Base-by-base conservation (phyloP, 352 stramenopile genomes). In the Pythium grandisporangium region DNA sequence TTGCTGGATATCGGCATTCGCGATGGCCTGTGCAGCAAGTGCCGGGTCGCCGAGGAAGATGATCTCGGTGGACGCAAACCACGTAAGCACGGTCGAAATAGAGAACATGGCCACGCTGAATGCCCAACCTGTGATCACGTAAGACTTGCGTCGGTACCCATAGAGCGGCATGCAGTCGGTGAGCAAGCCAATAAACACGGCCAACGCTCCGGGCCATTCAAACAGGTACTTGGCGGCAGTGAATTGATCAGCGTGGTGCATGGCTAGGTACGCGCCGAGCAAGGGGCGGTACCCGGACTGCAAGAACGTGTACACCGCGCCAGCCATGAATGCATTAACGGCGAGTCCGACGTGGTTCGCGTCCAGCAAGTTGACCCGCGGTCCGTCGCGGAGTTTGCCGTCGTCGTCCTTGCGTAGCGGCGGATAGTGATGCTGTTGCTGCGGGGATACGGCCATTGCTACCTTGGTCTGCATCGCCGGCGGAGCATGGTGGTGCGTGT, bases 111-210 rank as follows among this genome's bases (percentile, higher is more conserved):
- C 2, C 12, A 54, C 45, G 23, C 52, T 57, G 6, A 67, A 29
- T 20, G 64, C 35, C 68, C 70, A 88, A 7, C 84, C 84, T n/a
- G 90, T 38, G 2, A 80, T 57, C 45, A 96, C 86, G 60, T 95
- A 95, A 2, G 81, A 65, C 47, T 94, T 95, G n/a, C 84, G 62
- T 16, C 76, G 79, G 26, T 74, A 84, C 10, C 84, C 78, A 30
- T 64, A 70, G 19, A 96, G 64, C 12, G 86, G 75, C 13, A 83
- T 59, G 29, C 62, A 86, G 55, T 96, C 86, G n/a, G 66, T 87
- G 14, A 92, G 40, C 21, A 95, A 68, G 20, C 84, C 86, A 37
- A 93, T 64, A n/a, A 95, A 55, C 6, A 96, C 69, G 2, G 85
- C 83, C 22, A 93, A 67, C 0, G 67, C 67, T 11, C 65, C 77